Evolutionary conservation across 768 basidiomycete genomes (phyloP).

Genomic region (Rhodosporidiobolus sp.): DNA sequence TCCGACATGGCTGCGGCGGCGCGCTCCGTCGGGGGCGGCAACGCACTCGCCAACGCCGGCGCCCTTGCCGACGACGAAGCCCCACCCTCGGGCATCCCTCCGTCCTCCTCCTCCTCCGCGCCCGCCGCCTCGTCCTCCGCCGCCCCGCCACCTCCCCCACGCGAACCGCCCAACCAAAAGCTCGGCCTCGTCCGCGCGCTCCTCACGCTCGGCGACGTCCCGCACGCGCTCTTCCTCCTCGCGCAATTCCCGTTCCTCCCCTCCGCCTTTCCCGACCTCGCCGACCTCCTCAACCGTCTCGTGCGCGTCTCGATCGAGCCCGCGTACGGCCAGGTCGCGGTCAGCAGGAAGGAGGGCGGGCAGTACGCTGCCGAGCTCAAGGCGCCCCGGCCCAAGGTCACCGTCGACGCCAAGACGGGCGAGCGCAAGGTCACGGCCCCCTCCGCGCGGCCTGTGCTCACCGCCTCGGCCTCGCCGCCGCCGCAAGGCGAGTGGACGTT

Average conservation of each 20-base stretch:
- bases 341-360: neutral
- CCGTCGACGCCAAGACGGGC: conserved; percentile 12
- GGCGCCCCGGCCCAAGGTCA: neutral
- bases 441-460: neutral
- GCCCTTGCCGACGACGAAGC: conserved; percentile 60
- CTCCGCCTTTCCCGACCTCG: conserved; percentile 73
- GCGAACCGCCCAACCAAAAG: conserved; percentile 66
- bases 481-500: conserved; percentile 29
- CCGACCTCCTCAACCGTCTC: conserved; percentile 78
- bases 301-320: conserved; percentile 66
- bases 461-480: conserved; percentile 12
- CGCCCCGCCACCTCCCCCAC: conserved; percentile 36
- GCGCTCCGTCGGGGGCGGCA: conserved; percentile 55
- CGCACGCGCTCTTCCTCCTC: conserved; percentile 72
- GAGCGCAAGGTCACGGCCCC: conserved; percentile 42
- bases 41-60: conserved; percentile 78
- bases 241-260: conserved; percentile 81
- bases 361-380: conserved; percentile 26
- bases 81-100: conserved; percentile 10
- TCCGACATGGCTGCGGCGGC: conserved; percentile 62
- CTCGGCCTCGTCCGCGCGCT: conserved; percentile 71
- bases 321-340: conserved; percentile 56
- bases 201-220: conserved; percentile 79
- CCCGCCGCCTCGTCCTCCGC: conserved; percentile 3
- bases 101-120: neutral